Conservation (phyloP, 2,329 filamentous ascomycete species). For the Tolypocladium nubicola region DNA sequence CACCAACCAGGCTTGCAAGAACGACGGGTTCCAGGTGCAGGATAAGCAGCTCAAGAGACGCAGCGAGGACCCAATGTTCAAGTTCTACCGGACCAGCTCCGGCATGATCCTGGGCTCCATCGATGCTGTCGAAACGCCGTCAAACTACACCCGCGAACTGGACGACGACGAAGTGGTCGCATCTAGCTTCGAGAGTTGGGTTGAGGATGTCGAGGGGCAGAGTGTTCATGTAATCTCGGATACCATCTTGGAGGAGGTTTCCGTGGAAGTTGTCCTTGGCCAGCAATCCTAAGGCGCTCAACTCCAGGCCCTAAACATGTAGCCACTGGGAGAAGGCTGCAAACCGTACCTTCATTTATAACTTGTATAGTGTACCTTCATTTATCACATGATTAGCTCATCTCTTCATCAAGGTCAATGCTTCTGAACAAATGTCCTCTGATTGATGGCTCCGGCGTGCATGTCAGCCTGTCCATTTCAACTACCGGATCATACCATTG, state of each 20-base stretch:
- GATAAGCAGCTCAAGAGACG: constrained; percentile 5
- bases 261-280: background rate
- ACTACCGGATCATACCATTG: background rate
- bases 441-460: too few relatives aligned
- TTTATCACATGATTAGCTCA: background rate
- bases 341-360: background rate
- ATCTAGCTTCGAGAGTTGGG: constrained; percentile 4
- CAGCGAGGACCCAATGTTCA: constrained; percentile 6
- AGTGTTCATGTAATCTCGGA: constrained; percentile 6
- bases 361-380: background rate
- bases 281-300: background rate
- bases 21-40: constrained; percentile 10
- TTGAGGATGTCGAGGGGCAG: constrained; percentile 2
- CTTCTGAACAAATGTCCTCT: too few relatives aligned
- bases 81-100: constrained; percentile 7
- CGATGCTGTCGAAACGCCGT: constrained; percentile 1
- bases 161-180: constrained; percentile 4
- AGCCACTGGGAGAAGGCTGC: background rate
- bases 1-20: constrained; percentile 8
- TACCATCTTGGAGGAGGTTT: constrained; percentile 6
- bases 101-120: constrained; percentile 8
- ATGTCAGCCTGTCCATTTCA: background rate
- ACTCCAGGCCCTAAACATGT: too few relatives aligned
- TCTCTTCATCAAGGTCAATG: too few relatives aligned
- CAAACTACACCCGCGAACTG: constrained; percentile 7